These are phyloP conservation scores for Cryptosporidium bovis DNA, from an alignment of 169 alveolate species.

Conservation along the genomic window DNA sequence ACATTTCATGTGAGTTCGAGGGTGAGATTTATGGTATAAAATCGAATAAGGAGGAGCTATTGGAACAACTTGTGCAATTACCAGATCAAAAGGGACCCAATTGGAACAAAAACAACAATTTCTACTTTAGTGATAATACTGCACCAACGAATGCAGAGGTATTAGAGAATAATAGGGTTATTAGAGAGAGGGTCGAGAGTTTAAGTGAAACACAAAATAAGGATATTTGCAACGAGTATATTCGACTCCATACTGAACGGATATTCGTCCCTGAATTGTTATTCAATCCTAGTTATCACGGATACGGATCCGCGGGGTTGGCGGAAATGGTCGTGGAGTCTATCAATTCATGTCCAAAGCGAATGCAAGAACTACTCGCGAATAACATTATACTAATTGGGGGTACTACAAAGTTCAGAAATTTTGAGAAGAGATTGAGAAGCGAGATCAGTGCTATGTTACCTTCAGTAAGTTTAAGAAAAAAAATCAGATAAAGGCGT, in stretches of 20 bases:
- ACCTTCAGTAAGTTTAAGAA: slow-evolving; percentile 45
- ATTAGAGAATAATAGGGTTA: not conserved
- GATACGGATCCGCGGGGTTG: slow-evolving; percentile 42
- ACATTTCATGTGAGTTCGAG: slow-evolving; percentile 37
- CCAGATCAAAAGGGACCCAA: slow-evolving; percentile 19
- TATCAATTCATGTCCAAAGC: slow-evolving; percentile 36
- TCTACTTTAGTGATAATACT: slow-evolving; percentile 12
- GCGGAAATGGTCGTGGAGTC: slow-evolving; percentile 68
- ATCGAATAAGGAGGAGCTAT: not conserved
- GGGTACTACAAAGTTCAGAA: slow-evolving; percentile 58
- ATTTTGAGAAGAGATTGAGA: slow-evolving; percentile 36
- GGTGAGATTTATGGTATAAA: not conserved
- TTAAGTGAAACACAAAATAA: not conserved
- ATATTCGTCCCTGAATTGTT: slow-evolving; percentile 50
- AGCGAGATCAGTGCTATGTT: slow-evolving; percentile 13
- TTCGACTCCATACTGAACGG: slow-evolving; percentile 49
- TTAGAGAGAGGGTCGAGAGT: not conserved
- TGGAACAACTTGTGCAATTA: slow-evolving; percentile 32
- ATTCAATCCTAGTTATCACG: slow-evolving; percentile 34
- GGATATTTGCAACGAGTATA: not conserved
- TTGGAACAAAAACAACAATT: slow-evolving; percentile 3
- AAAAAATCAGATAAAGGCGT: not conserved
- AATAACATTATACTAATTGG: slow-evolving; percentile 53
- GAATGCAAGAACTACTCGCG: slow-evolving; percentile 42
- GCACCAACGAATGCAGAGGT: slow-evolving; percentile 29